Evolutionary conservation across 257 asterid genomes (phyloP).

Genomic region (Linderniella brevidens): DNA sequence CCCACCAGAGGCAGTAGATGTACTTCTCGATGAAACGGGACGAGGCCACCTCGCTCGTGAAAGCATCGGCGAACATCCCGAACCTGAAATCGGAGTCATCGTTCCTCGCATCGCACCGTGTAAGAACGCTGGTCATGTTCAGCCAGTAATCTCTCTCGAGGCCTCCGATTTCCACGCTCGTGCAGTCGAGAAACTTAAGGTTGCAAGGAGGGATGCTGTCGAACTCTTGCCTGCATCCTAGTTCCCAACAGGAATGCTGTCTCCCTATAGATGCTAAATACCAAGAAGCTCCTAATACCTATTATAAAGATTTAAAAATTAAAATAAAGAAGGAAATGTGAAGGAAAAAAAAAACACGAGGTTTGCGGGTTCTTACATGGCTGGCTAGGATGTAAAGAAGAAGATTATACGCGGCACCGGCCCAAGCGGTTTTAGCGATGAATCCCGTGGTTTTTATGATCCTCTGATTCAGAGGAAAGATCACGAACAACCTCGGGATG

Average conservation of each 20-base stretch:
- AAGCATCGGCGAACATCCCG: constrained; percentile 94
- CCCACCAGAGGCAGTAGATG: constrained; percentile 97
- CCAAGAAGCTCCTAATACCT: constrained; percentile 95
- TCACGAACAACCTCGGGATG: constrained; percentile 63
- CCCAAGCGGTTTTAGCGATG: constrained; percentile 95
- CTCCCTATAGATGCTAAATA: constrained; percentile 82
- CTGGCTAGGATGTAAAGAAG: constrained; percentile 85
- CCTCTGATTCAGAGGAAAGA: constrained; percentile 54
- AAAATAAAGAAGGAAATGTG: not conserved
- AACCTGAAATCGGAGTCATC: constrained; percentile 75
- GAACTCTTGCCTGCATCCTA: constrained; percentile 32
- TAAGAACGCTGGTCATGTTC: constrained; percentile 34
- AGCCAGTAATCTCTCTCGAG: constrained; percentile 38
- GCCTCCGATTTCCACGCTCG: not conserved
- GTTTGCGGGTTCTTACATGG: constrained; percentile 30
- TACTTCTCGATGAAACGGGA: constrained; percentile 54
- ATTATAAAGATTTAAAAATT: not conserved
- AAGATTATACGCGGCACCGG: constrained; percentile 88
- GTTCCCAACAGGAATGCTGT: constrained; percentile 69
- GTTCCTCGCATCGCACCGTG: constrained; percentile 53
- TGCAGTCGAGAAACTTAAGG: constrained; percentile 43
- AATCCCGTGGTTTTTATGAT: constrained; percentile 80
- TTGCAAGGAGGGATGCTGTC: constrained; percentile 33
- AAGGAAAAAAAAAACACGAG: not conserved
- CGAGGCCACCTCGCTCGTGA: constrained; percentile 65